These are phyloP conservation scores for Fusarium pseudocircinatum DNA, from an alignment of 2,329 filamentous ascomycete genomes.

Conservation along the genomic window DNA sequence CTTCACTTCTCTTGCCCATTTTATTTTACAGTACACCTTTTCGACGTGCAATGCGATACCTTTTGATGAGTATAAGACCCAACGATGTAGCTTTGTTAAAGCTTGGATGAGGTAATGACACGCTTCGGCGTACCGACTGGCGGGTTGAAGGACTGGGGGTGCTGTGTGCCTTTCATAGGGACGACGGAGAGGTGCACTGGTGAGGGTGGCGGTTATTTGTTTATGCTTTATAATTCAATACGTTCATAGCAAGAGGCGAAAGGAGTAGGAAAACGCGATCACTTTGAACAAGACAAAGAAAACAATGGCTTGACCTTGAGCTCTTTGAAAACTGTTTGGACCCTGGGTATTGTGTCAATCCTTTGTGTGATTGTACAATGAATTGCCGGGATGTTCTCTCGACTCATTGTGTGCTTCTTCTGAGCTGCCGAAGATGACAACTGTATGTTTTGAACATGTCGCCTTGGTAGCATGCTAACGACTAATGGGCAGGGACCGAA, in stretches of 20 bases:
- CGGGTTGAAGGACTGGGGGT: constrained; percentile 29
- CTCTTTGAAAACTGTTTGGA: neutral
- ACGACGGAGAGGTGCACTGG: constrained; percentile 27
- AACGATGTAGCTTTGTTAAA: constrained; percentile 30
- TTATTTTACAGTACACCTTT: constrained; percentile 46
- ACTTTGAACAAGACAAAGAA: constrained; percentile 40
- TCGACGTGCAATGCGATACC: constrained; percentile 43
- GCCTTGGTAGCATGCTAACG: neutral
- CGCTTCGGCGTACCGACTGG: constrained; percentile 34
- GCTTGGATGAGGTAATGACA: constrained; percentile 34
- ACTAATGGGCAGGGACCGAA: neutral
- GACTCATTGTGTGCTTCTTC: neutral
- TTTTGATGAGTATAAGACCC: constrained; percentile 42
- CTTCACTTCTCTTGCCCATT: constrained; percentile 49
- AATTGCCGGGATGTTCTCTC: neutral
- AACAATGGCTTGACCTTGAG: constrained; percentile 16
- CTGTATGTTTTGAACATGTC: neutral
- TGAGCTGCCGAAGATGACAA: neutral
- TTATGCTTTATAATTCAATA: constrained; percentile 42
- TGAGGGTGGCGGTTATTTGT: constrained; percentile 33
- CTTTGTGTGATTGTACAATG: neutral
- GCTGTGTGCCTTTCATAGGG: constrained; percentile 1
- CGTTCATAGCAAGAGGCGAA: constrained; percentile 50
- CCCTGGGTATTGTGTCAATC: neutral
- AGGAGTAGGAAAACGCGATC: constrained; percentile 46